Evolutionary conservation across 345 rosid species (phyloP).

Genomic region (Garcia nutans): DNA sequence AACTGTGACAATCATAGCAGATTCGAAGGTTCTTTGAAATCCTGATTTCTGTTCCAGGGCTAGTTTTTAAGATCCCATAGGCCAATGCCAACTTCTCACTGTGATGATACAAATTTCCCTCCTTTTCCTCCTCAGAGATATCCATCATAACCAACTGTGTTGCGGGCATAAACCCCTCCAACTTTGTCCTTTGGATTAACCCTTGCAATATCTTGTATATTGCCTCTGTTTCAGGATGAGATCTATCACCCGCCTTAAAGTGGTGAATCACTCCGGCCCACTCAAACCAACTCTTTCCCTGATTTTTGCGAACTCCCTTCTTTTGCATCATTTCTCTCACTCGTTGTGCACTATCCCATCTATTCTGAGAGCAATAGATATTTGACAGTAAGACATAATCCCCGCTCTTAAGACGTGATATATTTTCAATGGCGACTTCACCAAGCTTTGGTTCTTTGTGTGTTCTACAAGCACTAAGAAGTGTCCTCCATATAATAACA

Average conservation of each 20-base stretch:
- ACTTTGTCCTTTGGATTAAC: slow-evolving; percentile 43
- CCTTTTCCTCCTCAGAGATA: slow-evolving; percentile 81
- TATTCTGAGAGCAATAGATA: slow-evolving; percentile 59
- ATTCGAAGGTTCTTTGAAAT: slow-evolving; percentile 75
- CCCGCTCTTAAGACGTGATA: slow-evolving; percentile 53
- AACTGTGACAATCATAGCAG: slow-evolving; percentile 75
- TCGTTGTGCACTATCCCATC: slow-evolving; percentile 63
- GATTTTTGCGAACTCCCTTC: slow-evolving; percentile 55
- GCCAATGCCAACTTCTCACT: slow-evolving; percentile 88
- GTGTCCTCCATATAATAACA: slow-evolving; percentile 75
- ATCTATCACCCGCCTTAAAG: slow-evolving; percentile 67
- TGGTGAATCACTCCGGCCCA: slow-evolving; percentile 58
- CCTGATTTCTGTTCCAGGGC: slow-evolving; percentile 62
- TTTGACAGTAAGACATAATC: slow-evolving; percentile 80
- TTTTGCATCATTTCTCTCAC: slow-evolving; percentile 64
- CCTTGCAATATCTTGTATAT: slow-evolving; percentile 54
- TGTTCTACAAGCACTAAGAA: slow-evolving; percentile 75
- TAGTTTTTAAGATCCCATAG: slow-evolving; percentile 63
- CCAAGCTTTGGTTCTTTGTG: slow-evolving; percentile 47
- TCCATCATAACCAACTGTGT: slow-evolving; percentile 84
- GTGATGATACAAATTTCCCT: slow-evolving; percentile 62
- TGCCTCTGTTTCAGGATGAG: slow-evolving; percentile 61
- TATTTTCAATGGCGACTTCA: slow-evolving; percentile 61
- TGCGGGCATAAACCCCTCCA: slow-evolving; percentile 58
- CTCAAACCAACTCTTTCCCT: slow-evolving; percentile 84